Evolutionary conservation across 495 filamentous ascomycete species (phyloP).

Genomic region (Cenococcum geophilum): DNA sequence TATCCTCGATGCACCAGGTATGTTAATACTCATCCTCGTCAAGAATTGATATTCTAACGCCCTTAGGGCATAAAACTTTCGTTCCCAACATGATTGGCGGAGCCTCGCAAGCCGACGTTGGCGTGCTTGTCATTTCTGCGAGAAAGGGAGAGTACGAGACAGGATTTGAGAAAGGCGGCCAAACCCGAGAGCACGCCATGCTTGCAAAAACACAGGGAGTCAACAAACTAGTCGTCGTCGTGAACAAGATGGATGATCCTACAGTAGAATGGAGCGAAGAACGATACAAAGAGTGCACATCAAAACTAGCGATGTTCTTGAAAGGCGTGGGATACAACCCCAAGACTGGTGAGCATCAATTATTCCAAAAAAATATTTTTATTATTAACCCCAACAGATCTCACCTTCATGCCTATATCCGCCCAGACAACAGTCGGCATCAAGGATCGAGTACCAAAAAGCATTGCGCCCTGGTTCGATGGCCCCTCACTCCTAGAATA

Average conservation of each 20-base stretch:
- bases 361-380: not conserved
- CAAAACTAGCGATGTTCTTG: slow-evolving; percentile 80
- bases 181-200: slow-evolving; percentile 95
- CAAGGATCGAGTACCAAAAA: slow-evolving; percentile 76
- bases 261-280: slow-evolving; percentile 90
- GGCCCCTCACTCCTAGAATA: slow-evolving; percentile 94
- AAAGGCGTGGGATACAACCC: slow-evolving; percentile 87
- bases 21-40: not conserved
- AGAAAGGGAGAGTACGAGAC: slow-evolving; percentile 99
- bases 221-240: slow-evolving; percentile 83
- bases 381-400: slow-evolving; percentile 43
- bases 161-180: slow-evolving; percentile 97
- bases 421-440: slow-evolving; percentile 79
- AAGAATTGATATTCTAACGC: not conserved
- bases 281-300: slow-evolving; percentile 84
- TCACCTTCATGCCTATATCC: slow-evolving; percentile 94
- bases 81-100: slow-evolving; percentile 96
- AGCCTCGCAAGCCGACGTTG: slow-evolving; percentile 92
- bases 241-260: slow-evolving; percentile 98
- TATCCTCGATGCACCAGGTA: slow-evolving; percentile 83
- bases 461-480: slow-evolving; percentile 73
- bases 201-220: slow-evolving; percentile 91
- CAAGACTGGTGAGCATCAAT: slow-evolving; percentile 49
- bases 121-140: slow-evolving; percentile 91
- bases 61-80: slow-evolving; percentile 75